Base-by-base conservation (phyloP, 768 basidiomycete species). In the Amanita phalloides region DNA sequence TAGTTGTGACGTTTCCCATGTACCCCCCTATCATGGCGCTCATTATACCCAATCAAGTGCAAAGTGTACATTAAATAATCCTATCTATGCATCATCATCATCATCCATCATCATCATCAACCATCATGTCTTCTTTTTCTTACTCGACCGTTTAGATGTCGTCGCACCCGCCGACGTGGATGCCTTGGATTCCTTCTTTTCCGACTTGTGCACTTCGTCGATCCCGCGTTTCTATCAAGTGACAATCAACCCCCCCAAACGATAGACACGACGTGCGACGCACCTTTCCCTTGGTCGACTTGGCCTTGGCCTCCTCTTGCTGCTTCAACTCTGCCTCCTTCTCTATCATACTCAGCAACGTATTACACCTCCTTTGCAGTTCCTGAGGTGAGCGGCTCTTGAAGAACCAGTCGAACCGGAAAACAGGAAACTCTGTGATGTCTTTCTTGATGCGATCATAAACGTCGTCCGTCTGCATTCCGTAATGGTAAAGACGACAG, bases 371-470 rank as follows among this genome's bases (percentile, higher is more conserved):
- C 56, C 95, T 72, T 61, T 85, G 82, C 52, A 98, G 68, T 68
- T 98, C 95, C 60, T 90, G 84, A 2, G 90, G 83, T 9, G 87
- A 90, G 50, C 95, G 72, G 57, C 90, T 91, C 73, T 95, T 94
- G 76, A 93, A 86, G 72, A 96, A 97, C 95, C 93, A 97, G 62
- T 97, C 93, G 60, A 98, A 98, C 20, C 94, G 75, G 71, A 97
- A 99, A 11, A 94, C 87, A 1, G 95, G 94, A 68, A 93, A 97
- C 68, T 98, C 94, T 13, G 82, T 85, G 56, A 98, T 92, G 66
- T 98, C 95, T 66, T 85, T 82, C 78, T 95, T 96, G 69, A 98
- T 96, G 49, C 84, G 71, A 61, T 99, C 95, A 61, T 93, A 96
- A 23, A 91, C 86, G 59, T 96, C 92, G 46, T 90, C 90, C 13